These are phyloP conservation scores for Rossbeevera mucosa DNA, from an alignment of 768 basidiomycete species.

Conservation along the genomic window DNA sequence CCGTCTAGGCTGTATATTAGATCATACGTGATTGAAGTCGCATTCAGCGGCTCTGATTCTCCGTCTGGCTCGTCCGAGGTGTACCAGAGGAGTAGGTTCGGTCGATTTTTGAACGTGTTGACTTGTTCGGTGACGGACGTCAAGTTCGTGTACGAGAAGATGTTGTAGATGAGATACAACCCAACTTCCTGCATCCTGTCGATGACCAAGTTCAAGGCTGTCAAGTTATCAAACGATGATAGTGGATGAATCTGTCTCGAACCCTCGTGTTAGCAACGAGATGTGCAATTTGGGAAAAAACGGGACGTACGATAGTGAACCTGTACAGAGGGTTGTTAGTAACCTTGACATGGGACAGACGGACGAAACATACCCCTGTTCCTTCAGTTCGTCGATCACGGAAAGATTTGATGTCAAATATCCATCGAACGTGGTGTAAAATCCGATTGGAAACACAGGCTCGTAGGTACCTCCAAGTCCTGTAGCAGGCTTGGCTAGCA, in stretches of 20 bases:
- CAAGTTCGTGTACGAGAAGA: slow-evolving; percentile 62
- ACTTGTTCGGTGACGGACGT: slow-evolving; percentile 65
- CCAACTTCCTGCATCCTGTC: slow-evolving; percentile 70
- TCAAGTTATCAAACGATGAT: slow-evolving; percentile 59
- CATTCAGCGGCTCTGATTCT: slow-evolving; percentile 60
- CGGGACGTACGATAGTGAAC: slow-evolving; percentile 32
- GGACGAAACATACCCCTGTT: slow-evolving; percentile 23
- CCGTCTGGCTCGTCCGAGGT: slow-evolving; percentile 75
- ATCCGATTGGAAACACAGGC: slow-evolving; percentile 46
- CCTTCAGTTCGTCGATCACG: slow-evolving; percentile 30
- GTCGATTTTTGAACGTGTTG: slow-evolving; percentile 57
- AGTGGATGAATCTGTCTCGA: slow-evolving; percentile 61
- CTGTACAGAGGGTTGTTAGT: slow-evolving; percentile 7
- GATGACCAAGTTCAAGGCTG: slow-evolving; percentile 52
- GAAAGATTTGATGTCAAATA: slow-evolving; percentile 20
- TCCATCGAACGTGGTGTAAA: slow-evolving; percentile 42
- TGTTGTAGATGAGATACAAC: slow-evolving; percentile 79
- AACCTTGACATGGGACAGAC: neutral
- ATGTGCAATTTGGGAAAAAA: too few relatives aligned
- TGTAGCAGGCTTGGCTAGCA: slow-evolving; percentile 48
- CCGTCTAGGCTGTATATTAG: slow-evolving; percentile 58
- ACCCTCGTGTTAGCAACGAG: neutral
- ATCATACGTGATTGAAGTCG: slow-evolving; percentile 45
- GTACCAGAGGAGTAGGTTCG: slow-evolving; percentile 71
- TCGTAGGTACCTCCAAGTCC: slow-evolving; percentile 51